phyloP scores from a whole-genome alignment of 1,139 yeast species.

The Ashbya aceris region DNA sequence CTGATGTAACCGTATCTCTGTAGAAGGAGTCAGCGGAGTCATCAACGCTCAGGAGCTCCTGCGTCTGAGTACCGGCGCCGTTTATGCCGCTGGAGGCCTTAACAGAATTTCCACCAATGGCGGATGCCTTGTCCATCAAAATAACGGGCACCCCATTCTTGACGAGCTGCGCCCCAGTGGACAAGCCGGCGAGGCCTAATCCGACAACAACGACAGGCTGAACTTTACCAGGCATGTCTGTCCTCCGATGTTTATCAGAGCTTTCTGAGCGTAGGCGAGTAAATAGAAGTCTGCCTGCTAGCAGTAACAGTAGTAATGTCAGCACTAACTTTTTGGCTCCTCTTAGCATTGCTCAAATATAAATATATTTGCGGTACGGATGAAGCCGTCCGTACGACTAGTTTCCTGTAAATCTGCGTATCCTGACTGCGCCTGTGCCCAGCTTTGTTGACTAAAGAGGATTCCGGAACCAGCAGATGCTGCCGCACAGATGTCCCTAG shows the following conservation, averaged over 20 bases:
- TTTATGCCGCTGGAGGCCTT: slow-evolving; percentile 80
- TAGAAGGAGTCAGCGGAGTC: slow-evolving; percentile 55
- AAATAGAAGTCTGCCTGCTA: too few relatives aligned
- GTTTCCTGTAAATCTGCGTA: too few relatives aligned
- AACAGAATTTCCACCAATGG: slow-evolving; percentile 69
- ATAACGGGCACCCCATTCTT: slow-evolving; percentile 45
- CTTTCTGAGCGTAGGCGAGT: too few relatives aligned
- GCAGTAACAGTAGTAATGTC: too few relatives aligned
- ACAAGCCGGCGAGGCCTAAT: slow-evolving; percentile 71
- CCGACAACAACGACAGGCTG: slow-evolving; percentile 57
- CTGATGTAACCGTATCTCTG: slow-evolving; percentile 58
- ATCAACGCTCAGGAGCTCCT: slow-evolving; percentile 37
- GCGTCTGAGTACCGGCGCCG: slow-evolving; percentile 62
- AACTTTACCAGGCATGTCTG: background rate
- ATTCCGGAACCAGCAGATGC: background rate
- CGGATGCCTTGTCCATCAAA: slow-evolving; percentile 52
- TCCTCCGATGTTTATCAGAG: background rate
- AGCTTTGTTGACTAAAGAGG: too few relatives aligned
- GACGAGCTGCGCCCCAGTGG: slow-evolving; percentile 62
- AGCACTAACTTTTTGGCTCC: background rate
- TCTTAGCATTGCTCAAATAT: background rate
- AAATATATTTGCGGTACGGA: background rate
- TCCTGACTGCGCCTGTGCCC: too few relatives aligned
- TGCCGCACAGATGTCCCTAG: background rate
- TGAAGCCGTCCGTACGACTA: background rate